These are phyloP conservation scores for Marsdenia floribunda DNA, from an alignment of 257 asterid species.

Conservation along the genomic window DNA sequence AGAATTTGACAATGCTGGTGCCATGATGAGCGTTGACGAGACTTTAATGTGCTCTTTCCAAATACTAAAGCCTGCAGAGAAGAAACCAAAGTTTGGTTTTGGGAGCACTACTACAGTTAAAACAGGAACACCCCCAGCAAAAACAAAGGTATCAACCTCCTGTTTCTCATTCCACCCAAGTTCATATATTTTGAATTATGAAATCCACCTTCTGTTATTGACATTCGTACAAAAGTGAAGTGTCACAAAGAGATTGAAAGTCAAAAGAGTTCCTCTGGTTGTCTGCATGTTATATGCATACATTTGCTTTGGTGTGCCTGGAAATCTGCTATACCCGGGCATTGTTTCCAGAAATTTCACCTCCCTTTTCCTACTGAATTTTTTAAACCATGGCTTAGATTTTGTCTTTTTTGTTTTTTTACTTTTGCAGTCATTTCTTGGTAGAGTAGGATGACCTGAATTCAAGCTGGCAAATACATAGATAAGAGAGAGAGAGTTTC, in stretches of 20 bases:
- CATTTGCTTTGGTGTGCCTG: neutral
- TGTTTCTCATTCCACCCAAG: neutral
- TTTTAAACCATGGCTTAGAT: neutral
- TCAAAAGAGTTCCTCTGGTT: too few species aligned
- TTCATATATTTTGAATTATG: neutral
- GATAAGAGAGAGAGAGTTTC: constrained; percentile 11
- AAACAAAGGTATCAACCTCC: constrained; percentile 43
- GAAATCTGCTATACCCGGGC: neutral
- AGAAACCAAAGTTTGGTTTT: constrained; percentile 64
- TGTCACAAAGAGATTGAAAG: too few species aligned
- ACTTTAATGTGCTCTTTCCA: constrained; percentile 86
- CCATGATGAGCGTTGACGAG: constrained; percentile 83
- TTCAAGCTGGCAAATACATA: constrained; percentile 18
- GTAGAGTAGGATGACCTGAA: constrained; percentile 49
- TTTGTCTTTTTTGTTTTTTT: neutral
- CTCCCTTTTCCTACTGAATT: neutral
- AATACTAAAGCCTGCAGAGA: constrained; percentile 70
- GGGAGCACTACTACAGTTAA: constrained; percentile 55
- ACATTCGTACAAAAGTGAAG: too few species aligned
- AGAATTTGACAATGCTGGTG: constrained; percentile 78
- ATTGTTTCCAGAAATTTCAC: neutral
- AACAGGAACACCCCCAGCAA: constrained; percentile 44
- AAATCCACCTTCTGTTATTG: too few species aligned
- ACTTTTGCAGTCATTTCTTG: constrained; percentile 59
- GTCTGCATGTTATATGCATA: neutral